These are phyloP conservation scores for Acanthamoeba rhysodes DNA, from an alignment of 208 protist genomes.

Conservation along the genomic window DNA sequence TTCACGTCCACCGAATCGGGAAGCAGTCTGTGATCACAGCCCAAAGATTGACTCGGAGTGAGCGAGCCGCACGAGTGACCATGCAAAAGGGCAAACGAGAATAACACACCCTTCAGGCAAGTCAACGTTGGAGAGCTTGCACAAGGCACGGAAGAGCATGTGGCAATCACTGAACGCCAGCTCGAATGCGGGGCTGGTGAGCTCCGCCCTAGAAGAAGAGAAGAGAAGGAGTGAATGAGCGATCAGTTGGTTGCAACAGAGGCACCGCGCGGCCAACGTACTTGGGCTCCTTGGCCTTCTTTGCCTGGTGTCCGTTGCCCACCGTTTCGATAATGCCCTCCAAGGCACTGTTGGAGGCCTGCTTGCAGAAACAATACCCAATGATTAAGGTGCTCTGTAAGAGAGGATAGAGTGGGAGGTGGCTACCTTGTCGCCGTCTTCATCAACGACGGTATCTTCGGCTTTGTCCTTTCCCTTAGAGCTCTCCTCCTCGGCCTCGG, in stretches of 20 bases:
- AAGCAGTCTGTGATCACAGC: background rate
- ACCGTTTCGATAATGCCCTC: slow-evolving; percentile 39
- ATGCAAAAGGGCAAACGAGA: too few relatives aligned
- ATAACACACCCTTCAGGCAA: slow-evolving; percentile 78
- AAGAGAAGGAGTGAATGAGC: background rate
- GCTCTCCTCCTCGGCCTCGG: background rate
- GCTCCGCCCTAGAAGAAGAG: background rate
- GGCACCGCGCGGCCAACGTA: background rate
- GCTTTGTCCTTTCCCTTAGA: background rate
- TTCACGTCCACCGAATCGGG: slow-evolving; percentile 88
- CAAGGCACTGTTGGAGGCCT: background rate
- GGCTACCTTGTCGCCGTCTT: background rate
- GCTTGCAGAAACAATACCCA: background rate
- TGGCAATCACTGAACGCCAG: slow-evolving; percentile 81
- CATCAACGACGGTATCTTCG: background rate
- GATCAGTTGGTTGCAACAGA: background rate
- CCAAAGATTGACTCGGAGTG: background rate
- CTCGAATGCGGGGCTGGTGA: slow-evolving; percentile 23
- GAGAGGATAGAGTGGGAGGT: background rate
- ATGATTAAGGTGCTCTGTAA: background rate
- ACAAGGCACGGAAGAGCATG: slow-evolving; percentile 87
- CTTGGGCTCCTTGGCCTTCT: slow-evolving; percentile 37
- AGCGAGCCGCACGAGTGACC: slow-evolving; percentile 56
- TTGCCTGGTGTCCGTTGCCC: background rate
- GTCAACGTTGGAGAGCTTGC: slow-evolving; percentile 89